Evolutionary conservation across 306 rosid species (phyloP).

Genomic region (Carpinus viminea): DNA sequence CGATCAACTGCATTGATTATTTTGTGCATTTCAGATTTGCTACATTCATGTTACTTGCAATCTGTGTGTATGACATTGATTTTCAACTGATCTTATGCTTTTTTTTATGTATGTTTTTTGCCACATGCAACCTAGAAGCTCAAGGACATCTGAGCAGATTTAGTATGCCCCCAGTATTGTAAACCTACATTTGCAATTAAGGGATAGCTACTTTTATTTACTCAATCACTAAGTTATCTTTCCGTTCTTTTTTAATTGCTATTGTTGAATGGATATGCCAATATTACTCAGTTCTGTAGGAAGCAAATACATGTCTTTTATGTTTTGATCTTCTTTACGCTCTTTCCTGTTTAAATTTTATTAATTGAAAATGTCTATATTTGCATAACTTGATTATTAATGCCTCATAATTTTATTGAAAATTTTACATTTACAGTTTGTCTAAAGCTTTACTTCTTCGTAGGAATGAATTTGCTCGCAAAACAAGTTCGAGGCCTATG

Average conservation of each 20-base stretch:
- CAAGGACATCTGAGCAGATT: background rate
- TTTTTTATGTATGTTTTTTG: too few species aligned
- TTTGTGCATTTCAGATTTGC: too few species aligned
- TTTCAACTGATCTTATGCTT: too few species aligned
- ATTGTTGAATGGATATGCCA: background rate
- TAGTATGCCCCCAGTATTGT: background rate
- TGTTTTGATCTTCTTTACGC: background rate
- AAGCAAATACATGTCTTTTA: background rate
- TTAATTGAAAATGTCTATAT: slow-evolving; percentile 8
- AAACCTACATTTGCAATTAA: background rate
- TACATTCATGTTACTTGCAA: too few species aligned
- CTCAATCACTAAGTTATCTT: background rate
- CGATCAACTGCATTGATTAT: too few species aligned
- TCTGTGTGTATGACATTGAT: too few species aligned
- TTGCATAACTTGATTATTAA: background rate
- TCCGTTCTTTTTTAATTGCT: background rate
- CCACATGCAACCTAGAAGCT: background rate
- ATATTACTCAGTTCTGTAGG: background rate
- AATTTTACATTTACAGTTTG: slow-evolving; percentile 41
- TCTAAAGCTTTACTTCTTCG: slow-evolving; percentile 17
- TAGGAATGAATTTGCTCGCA: slow-evolving; percentile 41
- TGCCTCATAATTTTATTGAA: too few species aligned
- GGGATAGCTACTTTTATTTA: background rate
- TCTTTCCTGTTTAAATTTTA: background rate
- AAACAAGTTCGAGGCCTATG: slow-evolving; percentile 40